Percentiles rank a stretch among this genome's conserved stretches.
Conservation (phyloP, 768 basidiomycete genomes). For the Tylopilus plumbeoviolaceoides region DNA sequence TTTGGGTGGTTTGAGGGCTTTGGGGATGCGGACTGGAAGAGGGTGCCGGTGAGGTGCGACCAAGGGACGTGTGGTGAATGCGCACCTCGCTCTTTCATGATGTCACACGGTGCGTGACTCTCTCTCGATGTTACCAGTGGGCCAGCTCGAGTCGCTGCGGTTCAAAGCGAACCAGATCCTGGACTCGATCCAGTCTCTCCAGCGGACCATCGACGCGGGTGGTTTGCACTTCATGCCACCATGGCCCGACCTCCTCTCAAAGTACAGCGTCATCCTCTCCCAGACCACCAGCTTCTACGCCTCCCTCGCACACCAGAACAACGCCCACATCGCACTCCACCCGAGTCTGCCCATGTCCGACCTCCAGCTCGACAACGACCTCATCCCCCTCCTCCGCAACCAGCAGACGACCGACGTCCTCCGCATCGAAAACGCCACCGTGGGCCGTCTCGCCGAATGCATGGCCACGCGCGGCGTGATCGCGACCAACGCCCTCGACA, state of each 20-base stretch:
- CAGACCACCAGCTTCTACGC: conserved; percentile 80
- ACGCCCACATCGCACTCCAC: conserved; percentile 60
- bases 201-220: too few relatives aligned
- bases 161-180: too few relatives aligned
- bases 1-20: conserved; percentile 24
- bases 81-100: conserved; percentile 21
- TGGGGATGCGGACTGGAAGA: conserved; percentile 14
- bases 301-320: conserved; percentile 42
- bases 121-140: too few relatives aligned
- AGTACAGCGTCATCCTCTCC: too few relatives aligned
- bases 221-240: too few relatives aligned
- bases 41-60: conserved; percentile 7
- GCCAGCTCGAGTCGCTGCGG: too few relatives aligned
- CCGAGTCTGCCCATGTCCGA: conserved; percentile 57
- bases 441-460: too few relatives aligned
- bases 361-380: conserved; percentile 64
- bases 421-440: too few relatives aligned
- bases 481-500: conserved; percentile 42
- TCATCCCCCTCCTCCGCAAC: conserved; percentile 71
- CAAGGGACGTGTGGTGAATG: background rate
- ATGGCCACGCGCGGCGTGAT: conserved; percentile 55
- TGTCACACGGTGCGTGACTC: too few relatives aligned
- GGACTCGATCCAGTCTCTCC: too few relatives aligned
- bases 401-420: conserved; percentile 78
- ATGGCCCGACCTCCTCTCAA: too few relatives aligned